phyloP scores from a whole-genome alignment of 139 green algal genomes.

The Tetraselmis striata region DNA sequence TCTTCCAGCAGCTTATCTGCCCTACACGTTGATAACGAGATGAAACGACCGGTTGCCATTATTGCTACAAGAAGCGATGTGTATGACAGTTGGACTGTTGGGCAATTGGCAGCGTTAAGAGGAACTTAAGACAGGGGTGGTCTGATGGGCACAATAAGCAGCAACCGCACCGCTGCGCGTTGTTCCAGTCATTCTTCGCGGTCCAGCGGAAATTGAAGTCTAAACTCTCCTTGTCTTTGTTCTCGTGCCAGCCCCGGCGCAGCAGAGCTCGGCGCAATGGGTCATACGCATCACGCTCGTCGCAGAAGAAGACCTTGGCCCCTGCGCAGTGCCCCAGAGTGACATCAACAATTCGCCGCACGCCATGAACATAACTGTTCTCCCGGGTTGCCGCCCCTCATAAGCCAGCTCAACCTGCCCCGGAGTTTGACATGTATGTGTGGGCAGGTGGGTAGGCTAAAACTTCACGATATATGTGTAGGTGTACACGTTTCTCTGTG shows the following conservation, averaged over 20 bases:
- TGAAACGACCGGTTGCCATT: not conserved
- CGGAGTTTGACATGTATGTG: no score
- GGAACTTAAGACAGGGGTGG: no score
- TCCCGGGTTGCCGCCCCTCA: no score
- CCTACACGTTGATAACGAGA: constrained; percentile 9
- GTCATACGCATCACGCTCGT: not conserved
- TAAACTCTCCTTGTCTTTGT: constrained; percentile 3
- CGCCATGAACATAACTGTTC: no score
- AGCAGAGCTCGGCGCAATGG: constrained; percentile 3
- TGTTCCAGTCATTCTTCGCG: constrained; percentile 3
- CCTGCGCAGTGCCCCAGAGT: not conserved
- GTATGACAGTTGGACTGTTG: no score
- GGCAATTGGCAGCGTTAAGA: no score
- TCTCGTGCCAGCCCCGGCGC: constrained; percentile 7
- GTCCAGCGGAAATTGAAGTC: constrained; percentile 9
- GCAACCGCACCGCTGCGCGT: not conserved
- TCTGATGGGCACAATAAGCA: no score
- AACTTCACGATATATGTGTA: no score
- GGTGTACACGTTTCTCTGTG: no score
- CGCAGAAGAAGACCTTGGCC: not conserved
- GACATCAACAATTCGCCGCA: not conserved
- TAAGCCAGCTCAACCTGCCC: no score
- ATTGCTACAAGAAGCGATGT: no score
- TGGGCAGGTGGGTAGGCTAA: no score
- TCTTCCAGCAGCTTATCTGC: not conserved